phyloP scores from a whole-genome alignment of 2,329 filamentous ascomycete species.

The Colletotrichum shisoi region DNA sequence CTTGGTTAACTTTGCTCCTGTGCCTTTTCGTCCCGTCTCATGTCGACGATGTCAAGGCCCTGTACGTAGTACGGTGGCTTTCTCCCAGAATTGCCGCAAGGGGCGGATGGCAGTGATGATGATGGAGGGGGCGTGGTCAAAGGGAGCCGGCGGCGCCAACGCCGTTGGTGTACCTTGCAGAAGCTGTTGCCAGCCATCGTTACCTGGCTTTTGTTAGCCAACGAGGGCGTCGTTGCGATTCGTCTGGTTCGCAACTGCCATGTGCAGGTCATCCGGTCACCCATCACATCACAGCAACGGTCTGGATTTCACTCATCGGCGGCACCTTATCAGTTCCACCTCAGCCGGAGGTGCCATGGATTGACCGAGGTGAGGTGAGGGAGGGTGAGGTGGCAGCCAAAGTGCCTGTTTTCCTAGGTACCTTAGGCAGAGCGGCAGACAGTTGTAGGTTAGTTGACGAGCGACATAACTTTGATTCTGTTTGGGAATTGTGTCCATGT shows the following conservation, averaged over 20 bases:
- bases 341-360: constrained; percentile 25
- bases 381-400: background rate
- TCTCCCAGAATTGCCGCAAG: constrained; percentile 35
- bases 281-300: constrained; percentile 18
- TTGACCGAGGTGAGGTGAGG: constrained; percentile 15
- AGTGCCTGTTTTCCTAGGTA: too few relatives aligned
- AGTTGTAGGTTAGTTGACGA: background rate
- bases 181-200: constrained; percentile 17
- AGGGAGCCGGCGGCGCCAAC: constrained; percentile 6
- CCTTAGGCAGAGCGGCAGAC: background rate
- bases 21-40: constrained; percentile 31
- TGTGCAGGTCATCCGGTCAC: constrained; percentile 32
- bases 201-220: constrained; percentile 11
- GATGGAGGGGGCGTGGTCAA: constrained; percentile 35
- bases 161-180: constrained; percentile 24
- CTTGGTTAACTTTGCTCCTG: constrained; percentile 19
- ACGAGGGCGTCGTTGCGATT: constrained; percentile 25
- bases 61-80: constrained; percentile 23
- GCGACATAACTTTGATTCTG: background rate
- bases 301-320: constrained; percentile 18
- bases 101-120: constrained; percentile 16
- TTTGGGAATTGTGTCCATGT: background rate
- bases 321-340: constrained; percentile 4
- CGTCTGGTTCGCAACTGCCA: constrained; percentile 32
- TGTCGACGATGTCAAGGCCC: constrained; percentile 19